phyloP scores from a whole-genome alignment of 2,329 filamentous ascomycete genomes.

The Dothideomycetidae sp. region DNA sequence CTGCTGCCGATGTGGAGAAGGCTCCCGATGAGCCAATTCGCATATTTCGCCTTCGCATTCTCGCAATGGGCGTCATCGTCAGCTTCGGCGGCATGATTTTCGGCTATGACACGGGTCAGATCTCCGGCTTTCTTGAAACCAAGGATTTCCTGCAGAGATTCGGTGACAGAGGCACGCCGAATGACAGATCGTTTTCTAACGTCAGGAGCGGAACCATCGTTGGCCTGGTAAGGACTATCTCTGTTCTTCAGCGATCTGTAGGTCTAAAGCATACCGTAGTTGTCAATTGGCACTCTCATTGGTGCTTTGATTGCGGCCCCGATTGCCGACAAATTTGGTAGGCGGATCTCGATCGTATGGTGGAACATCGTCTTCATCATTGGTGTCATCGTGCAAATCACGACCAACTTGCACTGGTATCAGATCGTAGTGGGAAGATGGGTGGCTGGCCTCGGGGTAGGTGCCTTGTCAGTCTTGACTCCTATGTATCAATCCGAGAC shows the following conservation, averaged over 20 bases:
- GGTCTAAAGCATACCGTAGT: slow-evolving; percentile 5
- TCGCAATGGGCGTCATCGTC: slow-evolving; percentile 23
- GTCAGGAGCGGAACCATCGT: slow-evolving; percentile 49
- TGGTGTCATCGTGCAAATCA: slow-evolving; percentile 52
- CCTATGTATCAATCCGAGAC: slow-evolving; percentile 49
- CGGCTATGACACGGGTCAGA: slow-evolving; percentile 36
- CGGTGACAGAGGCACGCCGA: slow-evolving; percentile 28
- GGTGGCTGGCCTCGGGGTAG: slow-evolving; percentile 53
- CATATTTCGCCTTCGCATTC: slow-evolving; percentile 15
- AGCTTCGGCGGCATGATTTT: slow-evolving; percentile 24
- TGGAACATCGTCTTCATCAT: slow-evolving; percentile 49
- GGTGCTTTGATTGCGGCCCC: slow-evolving; percentile 46
- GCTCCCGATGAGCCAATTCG: slow-evolving; percentile 9
- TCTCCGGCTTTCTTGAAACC: slow-evolving; percentile 49
- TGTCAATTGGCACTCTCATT: slow-evolving; percentile 43
- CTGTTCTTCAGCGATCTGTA: neutral
- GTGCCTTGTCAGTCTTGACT: slow-evolving; percentile 48
- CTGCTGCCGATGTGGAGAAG: slow-evolving; percentile 6
- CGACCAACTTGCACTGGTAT: slow-evolving; percentile 42
- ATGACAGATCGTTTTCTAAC: slow-evolving; percentile 38
- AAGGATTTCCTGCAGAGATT: slow-evolving; percentile 42
- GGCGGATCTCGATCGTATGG: slow-evolving; percentile 46
- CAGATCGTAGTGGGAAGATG: slow-evolving; percentile 52
- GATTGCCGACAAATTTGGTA: slow-evolving; percentile 47
- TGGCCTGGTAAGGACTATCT: slow-evolving; percentile 30